Evolutionary conservation across 148 eudicot genomes (phyloP), one percentile per base, ranked within the genome.

Genomic region (Rhododendron mucronatum): DNA sequence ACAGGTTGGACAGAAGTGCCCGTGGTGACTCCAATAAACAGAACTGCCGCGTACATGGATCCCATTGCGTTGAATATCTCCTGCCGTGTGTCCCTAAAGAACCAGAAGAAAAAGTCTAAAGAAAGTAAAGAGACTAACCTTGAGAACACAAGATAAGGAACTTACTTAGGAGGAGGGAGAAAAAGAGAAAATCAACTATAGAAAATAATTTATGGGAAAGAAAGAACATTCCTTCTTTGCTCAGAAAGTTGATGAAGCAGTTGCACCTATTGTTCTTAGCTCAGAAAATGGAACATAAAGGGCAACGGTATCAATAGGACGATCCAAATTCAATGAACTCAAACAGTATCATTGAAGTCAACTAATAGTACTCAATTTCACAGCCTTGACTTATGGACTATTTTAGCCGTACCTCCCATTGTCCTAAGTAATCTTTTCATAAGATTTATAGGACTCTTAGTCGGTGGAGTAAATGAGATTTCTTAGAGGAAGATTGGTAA

Each of bases 1-100:
- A 97, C 99, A 13, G 99, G 99, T 86, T 97, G 99, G 87, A 97
- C 98, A 86, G 99, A 93, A 44, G 98, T 93, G 80, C 89, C 99
- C 89, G 95, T 97, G 75, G 99, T 95, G 77, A 97, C 79, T 90
- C 99, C 99, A 50, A 97, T 91, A 87, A 97, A 97, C 50, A 97
- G 90, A 78, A 95, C 95, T 57, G 98, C 99, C 44, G 92, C 92
- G 82, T 97, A 95, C 92, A 97, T 82, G 67, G 98, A 95, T 78
- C 99, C 99, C 99, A 97, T 92, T 39, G 98, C 98, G 84, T 97
- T 93, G 59, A 91, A 91, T 78, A 97, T 88, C 39, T 97, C 98
- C 89, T 95, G 98, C 88, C 94, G 94, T 35, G 88, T 91, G 23
- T 90, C 95, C 93, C 98, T 97, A 71, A 23, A 84, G 76, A 23